Conservation (phyloP, 1,284 basidiomycete species). For the Apiotrichum brassicae region DNA sequence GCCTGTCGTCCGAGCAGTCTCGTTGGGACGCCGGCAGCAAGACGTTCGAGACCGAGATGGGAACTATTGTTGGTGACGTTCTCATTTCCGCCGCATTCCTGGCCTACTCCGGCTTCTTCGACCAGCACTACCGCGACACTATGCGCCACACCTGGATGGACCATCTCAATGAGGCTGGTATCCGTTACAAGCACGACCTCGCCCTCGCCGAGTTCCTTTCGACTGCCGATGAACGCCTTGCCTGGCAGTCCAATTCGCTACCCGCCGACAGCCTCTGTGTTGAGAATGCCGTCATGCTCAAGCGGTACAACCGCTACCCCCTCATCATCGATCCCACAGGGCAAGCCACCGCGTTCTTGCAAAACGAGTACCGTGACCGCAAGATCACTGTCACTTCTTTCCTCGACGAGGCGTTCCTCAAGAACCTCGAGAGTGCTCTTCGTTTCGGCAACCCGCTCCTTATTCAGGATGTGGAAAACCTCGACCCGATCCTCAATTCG, state of each 20-base stretch:
- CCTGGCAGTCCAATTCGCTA: slow-evolving; percentile 90
- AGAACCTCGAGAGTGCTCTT: slow-evolving; percentile 95
- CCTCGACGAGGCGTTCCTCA: slow-evolving; percentile 96
- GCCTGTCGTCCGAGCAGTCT: slow-evolving; percentile 86
- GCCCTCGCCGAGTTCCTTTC: slow-evolving; percentile 94
- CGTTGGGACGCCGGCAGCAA: slow-evolving; percentile 94
- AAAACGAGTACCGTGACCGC: slow-evolving; percentile 90
- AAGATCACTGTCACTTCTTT: slow-evolving; percentile 99
- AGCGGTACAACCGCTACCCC: slow-evolving; percentile 95
- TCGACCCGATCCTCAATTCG: slow-evolving; percentile 96
- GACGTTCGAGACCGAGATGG: slow-evolving; percentile 97
- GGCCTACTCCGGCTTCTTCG: slow-evolving; percentile 97
- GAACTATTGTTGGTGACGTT: slow-evolving; percentile 96
- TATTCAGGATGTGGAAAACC: slow-evolving; percentile 95
- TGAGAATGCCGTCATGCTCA: slow-evolving; percentile 99
- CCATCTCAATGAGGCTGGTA: slow-evolving; percentile 79
- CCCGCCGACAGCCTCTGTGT: slow-evolving; percentile 93
- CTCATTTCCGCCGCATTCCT: slow-evolving; percentile 93
- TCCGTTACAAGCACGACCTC: slow-evolving; percentile 89
- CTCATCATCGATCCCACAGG: slow-evolving; percentile 98
- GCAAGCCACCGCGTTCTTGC: slow-evolving; percentile 90
- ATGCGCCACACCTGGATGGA: slow-evolving; percentile 96
- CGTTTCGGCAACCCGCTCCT: slow-evolving; percentile 97
- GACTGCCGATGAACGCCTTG: slow-evolving; percentile 90
- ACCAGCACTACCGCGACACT: slow-evolving; percentile 93